Percentiles rank a stretch among this genome's conserved stretches.
phyloP scores from a whole-genome alignment of 495 filamentous ascomycete species.

The Amphirosellinia nigrospora region DNA sequence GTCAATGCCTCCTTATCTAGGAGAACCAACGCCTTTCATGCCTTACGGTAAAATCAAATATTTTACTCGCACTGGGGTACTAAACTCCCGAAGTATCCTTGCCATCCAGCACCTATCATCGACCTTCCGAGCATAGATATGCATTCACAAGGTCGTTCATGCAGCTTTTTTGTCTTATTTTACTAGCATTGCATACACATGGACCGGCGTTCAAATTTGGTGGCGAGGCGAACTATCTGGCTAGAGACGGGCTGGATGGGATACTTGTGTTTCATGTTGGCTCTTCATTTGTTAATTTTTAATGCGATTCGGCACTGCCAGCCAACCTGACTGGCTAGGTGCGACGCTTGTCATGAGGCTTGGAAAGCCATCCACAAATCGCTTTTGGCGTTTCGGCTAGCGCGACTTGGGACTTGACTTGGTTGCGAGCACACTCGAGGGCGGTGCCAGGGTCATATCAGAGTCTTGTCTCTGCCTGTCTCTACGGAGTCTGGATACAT shows the following conservation, averaged over 20 bases:
- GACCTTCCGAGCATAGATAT: neutral
- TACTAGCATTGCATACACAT: conserved; percentile 26
- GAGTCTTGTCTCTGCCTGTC: neutral
- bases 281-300: conserved; percentile 22
- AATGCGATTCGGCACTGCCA: conserved; percentile 6
- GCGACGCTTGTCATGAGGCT: neutral
- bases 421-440: neutral
- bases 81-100: neutral
- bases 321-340: neutral
- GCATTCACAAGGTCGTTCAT: neutral
- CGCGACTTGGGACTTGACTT: neutral
- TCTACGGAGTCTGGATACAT: neutral
- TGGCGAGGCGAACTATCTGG: conserved; percentile 20
- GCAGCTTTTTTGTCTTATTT: conserved; percentile 15
- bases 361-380: neutral
- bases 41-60: neutral
- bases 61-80: neutral
- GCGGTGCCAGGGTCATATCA: neutral
- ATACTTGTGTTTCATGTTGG: neutral
- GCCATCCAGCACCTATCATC: neutral
- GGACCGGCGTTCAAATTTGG: conserved; percentile 25
- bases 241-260: conserved; percentile 26
- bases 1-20: neutral
- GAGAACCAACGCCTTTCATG: neutral
- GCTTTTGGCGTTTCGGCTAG: neutral